Conservation (phyloP, 73 alveolate species). For the Paramecium tetraurelia region DNA sequence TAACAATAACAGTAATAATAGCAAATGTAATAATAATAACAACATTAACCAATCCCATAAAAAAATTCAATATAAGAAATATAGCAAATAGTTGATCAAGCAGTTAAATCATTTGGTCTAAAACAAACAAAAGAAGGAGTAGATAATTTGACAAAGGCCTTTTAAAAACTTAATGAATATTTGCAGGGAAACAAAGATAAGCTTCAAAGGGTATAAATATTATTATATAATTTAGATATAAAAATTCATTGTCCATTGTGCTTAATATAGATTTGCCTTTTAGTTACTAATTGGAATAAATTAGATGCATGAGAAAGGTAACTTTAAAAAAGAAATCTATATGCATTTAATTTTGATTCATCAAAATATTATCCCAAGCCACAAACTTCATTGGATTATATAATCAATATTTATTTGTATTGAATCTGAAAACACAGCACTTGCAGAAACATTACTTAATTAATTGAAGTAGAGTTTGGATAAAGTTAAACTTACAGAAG, state of each 20-base stretch:
- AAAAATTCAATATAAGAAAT: neutral
- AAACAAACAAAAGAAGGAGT: neutral
- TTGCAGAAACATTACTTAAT: neutral
- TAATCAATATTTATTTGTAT: neutral
- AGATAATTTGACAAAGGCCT: neutral
- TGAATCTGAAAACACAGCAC: neutral
- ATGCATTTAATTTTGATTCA: neutral
- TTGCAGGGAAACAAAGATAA: neutral
- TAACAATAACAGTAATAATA: too few species aligned
- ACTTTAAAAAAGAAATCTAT: constrained; percentile 15
- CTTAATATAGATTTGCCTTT: constrained; percentile 32
- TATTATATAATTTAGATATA: neutral
- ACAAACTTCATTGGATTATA: neutral
- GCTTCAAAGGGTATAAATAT: neutral
- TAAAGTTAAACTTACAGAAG: neutral
- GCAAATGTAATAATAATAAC: too few species aligned
- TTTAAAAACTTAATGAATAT: constrained; percentile 16
- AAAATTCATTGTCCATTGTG: constrained; percentile 48
- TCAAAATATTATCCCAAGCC: neutral
- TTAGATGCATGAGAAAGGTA: constrained; percentile 2
- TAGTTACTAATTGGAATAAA: constrained; percentile 6
- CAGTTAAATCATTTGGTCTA: neutral
- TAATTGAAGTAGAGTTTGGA: neutral
- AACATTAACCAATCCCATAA: neutral
- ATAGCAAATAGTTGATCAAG: constrained; percentile 11